Base-by-base conservation (phyloP, 2,329 filamentous ascomycete genomes). In the Fusarium stilboides region DNA sequence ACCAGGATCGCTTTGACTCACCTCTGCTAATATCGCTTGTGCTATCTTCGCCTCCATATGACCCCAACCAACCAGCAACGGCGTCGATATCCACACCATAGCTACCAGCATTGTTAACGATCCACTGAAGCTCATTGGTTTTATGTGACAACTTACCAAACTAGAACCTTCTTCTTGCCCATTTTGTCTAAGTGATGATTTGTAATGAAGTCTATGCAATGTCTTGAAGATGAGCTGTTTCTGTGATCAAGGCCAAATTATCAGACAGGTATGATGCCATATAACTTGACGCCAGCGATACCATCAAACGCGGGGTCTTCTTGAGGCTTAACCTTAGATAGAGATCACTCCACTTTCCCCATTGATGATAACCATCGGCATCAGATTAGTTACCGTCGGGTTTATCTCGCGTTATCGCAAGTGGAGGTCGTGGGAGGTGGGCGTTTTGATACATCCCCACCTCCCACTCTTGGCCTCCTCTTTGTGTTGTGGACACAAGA, bases 21-120 rank as follows among this genome's bases (percentile, higher is more conserved):
- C 89, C 90, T 83, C 91, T 84, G 74, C 87, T 91, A 67, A 94
- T 93, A 71, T 94, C 91, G 74, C 86, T 91, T 4, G 88, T 89
- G n/a, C 86, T 90, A 76, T 94, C 91, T 77, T 93, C 88, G 44
- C 91, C 91, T 20, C 90, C 91, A 73, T 94, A 94, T 0, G 88
- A 91, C 2, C 91, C 91, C 2, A 94, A 82, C 91, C 91, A 94
- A n/a, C 91, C 91, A 6, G 91, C 88, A 4, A 93, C 90, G 24
- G 90, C 91, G 72, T 94, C 91, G 39, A 94, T 90, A 70, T 94
- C 91, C 43, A 93, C 89, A 8, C 90, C 90, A 74, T 92, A 92
- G 70, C 87, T 83, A 17, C 46, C 9, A 14, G 14, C 33, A 33
- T 56, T 14, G 19, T 54, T 28, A 54, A 43, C 3, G n/a, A 85